phyloP scores from a whole-genome alignment of 768 basidiomycete species.

The Lyophyllum semitale region DNA sequence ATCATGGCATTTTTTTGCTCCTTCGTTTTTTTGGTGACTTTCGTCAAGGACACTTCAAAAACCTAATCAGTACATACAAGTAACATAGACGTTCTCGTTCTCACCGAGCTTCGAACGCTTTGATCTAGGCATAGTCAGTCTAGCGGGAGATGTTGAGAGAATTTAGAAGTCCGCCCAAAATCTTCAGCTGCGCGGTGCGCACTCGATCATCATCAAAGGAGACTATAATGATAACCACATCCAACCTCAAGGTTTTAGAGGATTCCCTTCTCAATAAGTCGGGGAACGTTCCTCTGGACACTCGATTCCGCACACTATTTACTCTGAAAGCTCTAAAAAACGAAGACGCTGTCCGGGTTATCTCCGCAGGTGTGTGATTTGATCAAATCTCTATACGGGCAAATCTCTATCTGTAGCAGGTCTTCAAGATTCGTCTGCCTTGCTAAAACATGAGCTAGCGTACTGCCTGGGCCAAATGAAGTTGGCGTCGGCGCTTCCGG shows the following conservation, averaged over 20 bases:
- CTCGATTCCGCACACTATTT: slow-evolving; percentile 89
- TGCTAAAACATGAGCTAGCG: slow-evolving; percentile 96
- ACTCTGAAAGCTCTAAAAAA: slow-evolving; percentile 83
- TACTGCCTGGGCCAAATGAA: slow-evolving; percentile 96
- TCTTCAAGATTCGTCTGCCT: slow-evolving; percentile 81
- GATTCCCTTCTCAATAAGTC: slow-evolving; percentile 76
- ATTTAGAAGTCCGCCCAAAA: slow-evolving; percentile 55
- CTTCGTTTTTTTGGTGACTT: slow-evolving; percentile 91
- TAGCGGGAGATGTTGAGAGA: slow-evolving; percentile 18
- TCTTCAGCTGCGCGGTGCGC: slow-evolving; percentile 16
- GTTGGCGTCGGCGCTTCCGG: slow-evolving; percentile 68
- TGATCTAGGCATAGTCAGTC: slow-evolving; percentile 77
- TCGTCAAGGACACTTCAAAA: slow-evolving; percentile 81
- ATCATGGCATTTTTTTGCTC: slow-evolving; percentile 88
- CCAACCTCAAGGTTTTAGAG: slow-evolving; percentile 70
- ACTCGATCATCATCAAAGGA: slow-evolving; percentile 33
- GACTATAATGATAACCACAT: slow-evolving; percentile 32
- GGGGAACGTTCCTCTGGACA: slow-evolving; percentile 76
- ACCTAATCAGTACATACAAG: slow-evolving; percentile 9
- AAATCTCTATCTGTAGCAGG: slow-evolving; percentile 43
- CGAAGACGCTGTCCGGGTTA: slow-evolving; percentile 80
- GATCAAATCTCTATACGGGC: slow-evolving; percentile 13
- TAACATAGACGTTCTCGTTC: slow-evolving; percentile 22
- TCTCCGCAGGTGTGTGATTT: slow-evolving; percentile 68
- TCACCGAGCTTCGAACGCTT: slow-evolving; percentile 87